Evolutionary conservation across 495 filamentous ascomycete genomes (phyloP).

Genomic region (Rostrohypoxylon terebratum): DNA sequence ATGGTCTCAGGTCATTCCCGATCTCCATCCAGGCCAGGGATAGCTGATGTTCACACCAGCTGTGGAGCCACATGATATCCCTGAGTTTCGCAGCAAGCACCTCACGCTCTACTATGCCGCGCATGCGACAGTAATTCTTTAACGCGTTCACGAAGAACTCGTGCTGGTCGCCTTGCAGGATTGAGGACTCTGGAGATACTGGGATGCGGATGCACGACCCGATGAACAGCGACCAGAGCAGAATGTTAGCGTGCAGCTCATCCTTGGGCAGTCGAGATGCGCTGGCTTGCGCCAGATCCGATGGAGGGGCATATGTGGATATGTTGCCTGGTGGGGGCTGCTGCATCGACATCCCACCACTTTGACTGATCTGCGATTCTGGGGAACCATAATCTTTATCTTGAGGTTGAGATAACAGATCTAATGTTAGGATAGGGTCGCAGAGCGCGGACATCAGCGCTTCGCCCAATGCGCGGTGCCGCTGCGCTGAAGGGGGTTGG

Average conservation of each 20-base stretch:
- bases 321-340: slow-evolving; percentile 31
- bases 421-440: slow-evolving; percentile 38
- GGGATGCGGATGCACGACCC: slow-evolving; percentile 46
- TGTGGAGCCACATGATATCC: slow-evolving; percentile 46
- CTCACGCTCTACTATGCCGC: slow-evolving; percentile 38
- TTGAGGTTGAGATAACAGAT: slow-evolving; percentile 42
- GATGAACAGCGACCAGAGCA: slow-evolving; percentile 48
- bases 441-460: slow-evolving; percentile 45
- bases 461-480: slow-evolving; percentile 43
- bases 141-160: slow-evolving; percentile 46
- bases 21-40: slow-evolving; percentile 47
- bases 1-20: slow-evolving; percentile 34
- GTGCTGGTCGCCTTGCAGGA: slow-evolving; percentile 37
- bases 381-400: slow-evolving; percentile 30
- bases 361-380: slow-evolving; percentile 25
- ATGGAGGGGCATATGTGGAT: slow-evolving; percentile 46
- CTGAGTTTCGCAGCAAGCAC: slow-evolving; percentile 38
- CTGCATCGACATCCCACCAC: neutral
- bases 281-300: slow-evolving; percentile 25
- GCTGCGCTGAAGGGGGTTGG: slow-evolving; percentile 46
- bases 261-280: slow-evolving; percentile 26
- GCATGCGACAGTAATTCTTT: slow-evolving; percentile 47
- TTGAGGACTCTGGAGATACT: slow-evolving; percentile 9
- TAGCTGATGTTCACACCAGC: slow-evolving; percentile 48
- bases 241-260: slow-evolving; percentile 46